phyloP scores from a whole-genome alignment of 2,329 filamentous ascomycete genomes.

The Pseudocercospora pini-densiflorae region DNA sequence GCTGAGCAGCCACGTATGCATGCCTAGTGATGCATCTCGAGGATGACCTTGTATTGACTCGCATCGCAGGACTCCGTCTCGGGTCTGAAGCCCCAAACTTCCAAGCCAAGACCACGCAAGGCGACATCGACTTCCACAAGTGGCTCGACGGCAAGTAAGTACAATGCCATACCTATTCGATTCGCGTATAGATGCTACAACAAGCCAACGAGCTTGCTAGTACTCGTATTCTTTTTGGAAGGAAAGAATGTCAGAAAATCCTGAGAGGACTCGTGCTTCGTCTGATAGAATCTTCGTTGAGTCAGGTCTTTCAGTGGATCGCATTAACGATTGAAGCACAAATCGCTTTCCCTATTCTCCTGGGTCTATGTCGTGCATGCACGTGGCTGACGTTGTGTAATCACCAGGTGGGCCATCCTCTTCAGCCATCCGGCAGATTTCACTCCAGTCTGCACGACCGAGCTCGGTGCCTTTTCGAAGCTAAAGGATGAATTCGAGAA shows the following conservation, averaged over 20 bases:
- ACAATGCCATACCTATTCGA: not conserved
- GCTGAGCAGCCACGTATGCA: slow-evolving; percentile 27
- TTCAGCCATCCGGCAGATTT: slow-evolving; percentile 88
- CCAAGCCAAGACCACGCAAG: slow-evolving; percentile 75
- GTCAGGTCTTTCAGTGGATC: too few species aligned
- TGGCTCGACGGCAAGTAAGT: slow-evolving; percentile 72
- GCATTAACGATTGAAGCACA: too few species aligned
- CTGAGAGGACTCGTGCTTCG: too few species aligned
- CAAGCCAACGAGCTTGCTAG: too few species aligned
- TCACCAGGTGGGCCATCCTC: slow-evolving; percentile 66
- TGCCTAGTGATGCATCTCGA: not conserved
- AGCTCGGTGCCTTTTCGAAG: slow-evolving; percentile 91
- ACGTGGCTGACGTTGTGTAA: slow-evolving; percentile 2
- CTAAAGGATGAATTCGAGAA: slow-evolving; percentile 85
- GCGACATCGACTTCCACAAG: slow-evolving; percentile 81
- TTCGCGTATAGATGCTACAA: too few species aligned
- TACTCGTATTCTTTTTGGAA: too few species aligned
- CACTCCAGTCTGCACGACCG: slow-evolving; percentile 94
- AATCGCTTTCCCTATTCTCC: too few species aligned
- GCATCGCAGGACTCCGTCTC: slow-evolving; percentile 42
- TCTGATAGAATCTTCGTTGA: too few species aligned
- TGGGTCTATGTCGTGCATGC: not conserved
- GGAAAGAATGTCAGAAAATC: too few species aligned
- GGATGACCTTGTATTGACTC: not conserved
- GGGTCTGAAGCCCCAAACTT: slow-evolving; percentile 74